Base-by-base conservation (phyloP, 192 early-diverging fungal genomes). In the Cladochytrium replicatum region DNA sequence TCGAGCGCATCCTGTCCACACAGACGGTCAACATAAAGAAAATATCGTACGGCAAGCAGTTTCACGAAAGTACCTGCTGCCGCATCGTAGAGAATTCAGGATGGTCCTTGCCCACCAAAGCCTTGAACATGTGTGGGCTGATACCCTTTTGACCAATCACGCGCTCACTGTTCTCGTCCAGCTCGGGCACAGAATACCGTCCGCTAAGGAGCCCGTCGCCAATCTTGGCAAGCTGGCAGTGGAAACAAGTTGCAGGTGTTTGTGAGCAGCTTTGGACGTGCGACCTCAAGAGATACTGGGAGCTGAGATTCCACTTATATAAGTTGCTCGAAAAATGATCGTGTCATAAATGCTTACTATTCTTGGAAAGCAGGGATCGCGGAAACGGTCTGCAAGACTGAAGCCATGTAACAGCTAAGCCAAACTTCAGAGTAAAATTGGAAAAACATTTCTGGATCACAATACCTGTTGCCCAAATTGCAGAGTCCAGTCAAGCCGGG, bases 1-100 rank as follows among this genome's bases (percentile, higher is more conserved):
- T 99, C 96, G 53, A 82, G 88, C 0, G 93, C 89, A 58, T 99
- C 96, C 77, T 63, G 4, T 68, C 22, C 24, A 5, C 6, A 60
- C 25, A 54, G 8, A 1, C 29, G 6, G 21, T 6, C 4, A 5
- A 49, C 32, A 44, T 37, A 37, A 37, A 6, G 17, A 15, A 43
- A 15, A 43, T 7, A 6, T 54, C n/a, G 21, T n/a, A 17, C 30
- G 13, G 13, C 11, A 64, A 24, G 23, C 2, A 24, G 39, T 19
- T 8, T 19, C 3, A 2, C 29, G 29, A 52, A 25, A 21, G 9
- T 57, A 79, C 67, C 57, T 97, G 96, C 63, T 99, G 96, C 27
- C 89, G 74, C 96, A 99, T 99, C 1, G 91, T 87, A 17, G 84
- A 81, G 46, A 99, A 99, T 58, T 99, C 96, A n/a, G 80, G 57